phyloP scores from a whole-genome alignment of 768 basidiomycete species.

The Phanerochaete carnosa region DNA sequence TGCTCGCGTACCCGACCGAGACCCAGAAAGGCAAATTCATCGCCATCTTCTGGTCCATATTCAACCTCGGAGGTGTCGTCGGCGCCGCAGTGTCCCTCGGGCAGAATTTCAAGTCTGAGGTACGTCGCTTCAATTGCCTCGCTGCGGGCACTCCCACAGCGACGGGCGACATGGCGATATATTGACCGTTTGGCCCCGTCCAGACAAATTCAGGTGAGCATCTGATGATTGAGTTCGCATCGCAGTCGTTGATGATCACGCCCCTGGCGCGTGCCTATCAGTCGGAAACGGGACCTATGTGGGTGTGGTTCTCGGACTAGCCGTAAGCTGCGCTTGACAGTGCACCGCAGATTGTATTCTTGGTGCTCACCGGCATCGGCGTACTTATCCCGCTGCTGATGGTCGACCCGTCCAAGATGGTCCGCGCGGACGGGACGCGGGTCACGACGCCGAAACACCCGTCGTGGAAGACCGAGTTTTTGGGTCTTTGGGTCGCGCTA shows the following conservation, averaged over 20 bases:
- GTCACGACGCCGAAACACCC: conserved; percentile 61
- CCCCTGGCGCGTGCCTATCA: conserved; percentile 14
- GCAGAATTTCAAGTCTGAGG: conserved; percentile 61
- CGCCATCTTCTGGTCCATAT: conserved; percentile 80
- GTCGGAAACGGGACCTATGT: conserved; percentile 78
- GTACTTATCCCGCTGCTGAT: conserved; percentile 64
- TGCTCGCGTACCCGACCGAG: conserved; percentile 83
- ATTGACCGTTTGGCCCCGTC: not conserved
- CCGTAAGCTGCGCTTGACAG: not conserved
- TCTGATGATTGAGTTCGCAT: not conserved
- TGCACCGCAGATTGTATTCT: conserved; percentile 60
- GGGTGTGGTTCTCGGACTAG: conserved; percentile 21
- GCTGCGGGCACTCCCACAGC: not conserved
- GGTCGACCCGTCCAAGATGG: conserved; percentile 68
- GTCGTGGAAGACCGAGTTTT: conserved; percentile 75
- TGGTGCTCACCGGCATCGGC: conserved; percentile 69
- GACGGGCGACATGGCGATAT: not conserved
- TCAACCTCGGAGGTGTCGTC: conserved; percentile 79
- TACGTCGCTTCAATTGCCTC: conserved; percentile 25
- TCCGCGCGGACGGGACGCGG: conserved; percentile 72
- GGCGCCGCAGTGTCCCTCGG: conserved; percentile 75
- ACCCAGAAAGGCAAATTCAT: conserved; percentile 74
- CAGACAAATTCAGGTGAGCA: conserved; percentile 31
- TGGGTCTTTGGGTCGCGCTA: conserved; percentile 64
- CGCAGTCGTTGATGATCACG: not conserved